These are phyloP conservation scores for Clonostachys rhizophaga DNA, from an alignment of 2,329 filamentous ascomycete genomes.

Conservation along the genomic window DNA sequence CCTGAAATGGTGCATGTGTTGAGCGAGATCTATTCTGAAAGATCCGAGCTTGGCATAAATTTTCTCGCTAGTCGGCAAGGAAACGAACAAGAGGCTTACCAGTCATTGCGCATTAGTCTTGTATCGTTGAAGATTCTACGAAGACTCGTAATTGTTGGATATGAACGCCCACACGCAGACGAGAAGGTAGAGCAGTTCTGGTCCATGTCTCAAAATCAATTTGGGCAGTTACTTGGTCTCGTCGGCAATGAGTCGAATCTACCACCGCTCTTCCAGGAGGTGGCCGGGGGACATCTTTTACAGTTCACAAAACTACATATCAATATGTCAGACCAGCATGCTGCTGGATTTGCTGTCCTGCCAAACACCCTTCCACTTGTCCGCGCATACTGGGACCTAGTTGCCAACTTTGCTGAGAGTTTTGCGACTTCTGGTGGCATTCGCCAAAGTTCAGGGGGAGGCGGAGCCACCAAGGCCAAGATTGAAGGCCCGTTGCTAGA, in stretches of 20 bases:
- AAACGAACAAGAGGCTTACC: conserved; percentile 52
- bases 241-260: conserved; percentile 36
- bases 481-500: conserved; percentile 65
- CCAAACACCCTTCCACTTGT: conserved; percentile 75
- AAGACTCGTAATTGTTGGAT: conserved; percentile 74
- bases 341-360: conserved; percentile 77
- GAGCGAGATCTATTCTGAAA: conserved; percentile 71
- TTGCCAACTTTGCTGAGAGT: conserved; percentile 70
- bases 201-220: conserved; percentile 71
- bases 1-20: conserved; percentile 83
- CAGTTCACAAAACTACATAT: conserved; percentile 91
- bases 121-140: conserved; percentile 75
- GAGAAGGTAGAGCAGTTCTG: conserved; percentile 75
- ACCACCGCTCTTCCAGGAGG: conserved; percentile 42
- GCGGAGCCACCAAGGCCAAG: conserved; percentile 38
- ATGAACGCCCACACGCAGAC: conserved; percentile 78
- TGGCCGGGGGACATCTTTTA: conserved; percentile 80
- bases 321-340: conserved; percentile 75
- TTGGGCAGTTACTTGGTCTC: conserved; percentile 68
- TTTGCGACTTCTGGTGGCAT: conserved; percentile 61
- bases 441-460: conserved; percentile 33
- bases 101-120: conserved; percentile 72
- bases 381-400: conserved; percentile 79
- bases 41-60: conserved; percentile 64
- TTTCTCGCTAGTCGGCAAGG: conserved; percentile 54